phyloP scores from a whole-genome alignment of 2,329 filamentous ascomycete genomes.

The Nothophaeocryptopus gaeumannii region DNA sequence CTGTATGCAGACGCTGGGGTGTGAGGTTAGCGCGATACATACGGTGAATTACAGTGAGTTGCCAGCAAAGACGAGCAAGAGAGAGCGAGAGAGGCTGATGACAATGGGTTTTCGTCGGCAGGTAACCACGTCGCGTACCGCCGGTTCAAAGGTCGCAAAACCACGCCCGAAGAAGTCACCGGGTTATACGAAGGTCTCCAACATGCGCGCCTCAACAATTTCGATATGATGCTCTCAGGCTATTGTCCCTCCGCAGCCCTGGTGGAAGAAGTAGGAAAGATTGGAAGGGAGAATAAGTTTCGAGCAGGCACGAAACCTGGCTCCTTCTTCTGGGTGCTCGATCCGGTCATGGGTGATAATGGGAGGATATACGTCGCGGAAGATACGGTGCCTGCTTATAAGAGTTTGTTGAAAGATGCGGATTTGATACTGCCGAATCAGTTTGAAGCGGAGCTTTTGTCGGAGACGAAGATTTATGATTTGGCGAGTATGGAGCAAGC shows the following conservation, averaged over 20 bases:
- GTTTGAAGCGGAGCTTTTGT: slow-evolving; percentile 92
- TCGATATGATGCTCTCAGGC: slow-evolving; percentile 91
- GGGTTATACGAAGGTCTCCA: slow-evolving; percentile 82
- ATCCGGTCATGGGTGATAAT: slow-evolving; percentile 98
- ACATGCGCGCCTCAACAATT: slow-evolving; percentile 79
- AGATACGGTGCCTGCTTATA: slow-evolving; percentile 89
- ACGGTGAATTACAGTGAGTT: slow-evolving; percentile 93
- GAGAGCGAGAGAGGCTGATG: too few relatives aligned
- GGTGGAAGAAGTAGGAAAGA: slow-evolving; percentile 78
- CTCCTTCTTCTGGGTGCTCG: slow-evolving; percentile 93
- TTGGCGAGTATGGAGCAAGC: slow-evolving; percentile 69
- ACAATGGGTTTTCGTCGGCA: slow-evolving; percentile 40
- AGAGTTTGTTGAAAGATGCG: slow-evolving; percentile 71
- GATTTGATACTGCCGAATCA: slow-evolving; percentile 95
- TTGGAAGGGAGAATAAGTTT: slow-evolving; percentile 74
- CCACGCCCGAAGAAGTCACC: slow-evolving; percentile 75
- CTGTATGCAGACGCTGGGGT: slow-evolving; percentile 88
- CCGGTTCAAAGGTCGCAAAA: slow-evolving; percentile 80
- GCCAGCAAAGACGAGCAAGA: neutral
- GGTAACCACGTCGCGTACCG: slow-evolving; percentile 94
- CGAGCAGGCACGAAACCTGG: slow-evolving; percentile 63
- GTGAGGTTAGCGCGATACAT: slow-evolving; percentile 89
- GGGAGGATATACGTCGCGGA: slow-evolving; percentile 86
- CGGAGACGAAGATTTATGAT: slow-evolving; percentile 77
- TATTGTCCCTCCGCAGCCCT: slow-evolving; percentile 87